Base-by-base conservation (phyloP, 2,329 filamentous ascomycete genomes). In the Neonectria punicea region DNA sequence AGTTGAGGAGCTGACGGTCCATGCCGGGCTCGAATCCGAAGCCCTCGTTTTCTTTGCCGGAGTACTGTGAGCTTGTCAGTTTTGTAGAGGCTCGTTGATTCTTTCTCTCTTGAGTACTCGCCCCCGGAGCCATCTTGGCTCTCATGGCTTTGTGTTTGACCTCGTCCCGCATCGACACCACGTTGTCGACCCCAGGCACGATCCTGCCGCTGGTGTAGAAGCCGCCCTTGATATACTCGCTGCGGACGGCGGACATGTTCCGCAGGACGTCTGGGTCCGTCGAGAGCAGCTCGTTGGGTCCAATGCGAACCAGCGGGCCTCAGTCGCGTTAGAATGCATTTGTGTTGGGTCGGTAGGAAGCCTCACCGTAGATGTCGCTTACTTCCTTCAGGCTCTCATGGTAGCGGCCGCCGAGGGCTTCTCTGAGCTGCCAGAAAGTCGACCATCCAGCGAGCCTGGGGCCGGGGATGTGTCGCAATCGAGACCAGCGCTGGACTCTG, bases 141-240 rank as follows among this genome's bases (percentile, higher is more conserved):
- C 82, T 74, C 67, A 84, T 78, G 5, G 73, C 74, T 9, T 81
- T 77, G 67, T 88, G 86, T 53, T 77, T 77, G 16, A 73, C 79
- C 44, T 85, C 83, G 60, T 88, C 79, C 46, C 82, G 78, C 41
- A 82, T 77, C 0, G 84, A 86, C 39, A 88, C 82, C 6, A 89
- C 80, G 63, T 85, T 87, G 66, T 88, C 83, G 28, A 82, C 77
- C n/a, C 83, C 80, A 0, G 85, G 83, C 62, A 89, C 83, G 65
- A 90, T 80, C 14, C 82, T 80, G 61, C 84, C 79, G 5, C 80
- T 82, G 61, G 81, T 77, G 70, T 87, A 87, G 79, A 84, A 87
- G 1, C 67, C 68, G 0, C 77, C 77, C 1, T 80, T 78, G 2
- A 67, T 73, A 62, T 83, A 83, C 6, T 65, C 61, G 28, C 78